phyloP scores from a whole-genome alignment of 306 rosid species.

The Quercus aquifolioides region DNA sequence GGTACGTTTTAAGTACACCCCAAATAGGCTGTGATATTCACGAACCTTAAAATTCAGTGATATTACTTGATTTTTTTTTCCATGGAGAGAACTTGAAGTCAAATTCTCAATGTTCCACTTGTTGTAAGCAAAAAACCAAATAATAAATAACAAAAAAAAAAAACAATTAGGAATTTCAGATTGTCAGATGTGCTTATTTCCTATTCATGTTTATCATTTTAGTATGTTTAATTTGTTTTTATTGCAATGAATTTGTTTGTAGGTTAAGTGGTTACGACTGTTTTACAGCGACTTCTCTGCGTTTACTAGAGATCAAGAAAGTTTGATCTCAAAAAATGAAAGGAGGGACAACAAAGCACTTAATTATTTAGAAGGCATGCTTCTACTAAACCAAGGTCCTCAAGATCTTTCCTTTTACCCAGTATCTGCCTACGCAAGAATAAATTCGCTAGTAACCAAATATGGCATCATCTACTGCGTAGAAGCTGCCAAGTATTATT shows the following conservation, averaged over 20 bases:
- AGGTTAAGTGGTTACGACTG: conserved; percentile 75
- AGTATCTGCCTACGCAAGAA: conserved; percentile 38
- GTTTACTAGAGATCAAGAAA: conserved; percentile 70
- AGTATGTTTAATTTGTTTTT: background rate
- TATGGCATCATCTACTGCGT: conserved; percentile 52
- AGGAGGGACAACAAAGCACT: conserved; percentile 27
- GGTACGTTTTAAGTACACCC: conserved; percentile 28
- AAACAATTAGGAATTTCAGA: no score
- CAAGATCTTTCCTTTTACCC: conserved; percentile 68
- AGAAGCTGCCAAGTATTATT: conserved; percentile 62
- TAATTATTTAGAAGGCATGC: conserved; percentile 66
- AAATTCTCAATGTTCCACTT: no score
- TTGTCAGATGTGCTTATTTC: background rate
- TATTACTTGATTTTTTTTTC: no score
- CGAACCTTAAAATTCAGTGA: no score
- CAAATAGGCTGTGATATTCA: no score
- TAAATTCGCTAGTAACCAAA: conserved; percentile 44
- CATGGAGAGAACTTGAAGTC: no score
- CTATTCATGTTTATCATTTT: background rate
- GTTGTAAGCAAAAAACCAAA: no score
- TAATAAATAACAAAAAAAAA: no score
- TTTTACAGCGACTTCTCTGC: conserved; percentile 55
- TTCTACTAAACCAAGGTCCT: conserved; percentile 47
- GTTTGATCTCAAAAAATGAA: conserved; percentile 38
- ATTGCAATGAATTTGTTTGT: background rate